Evolutionary conservation across 257 asterid genomes (phyloP).

Genomic region (Solanum lignicaule): DNA sequence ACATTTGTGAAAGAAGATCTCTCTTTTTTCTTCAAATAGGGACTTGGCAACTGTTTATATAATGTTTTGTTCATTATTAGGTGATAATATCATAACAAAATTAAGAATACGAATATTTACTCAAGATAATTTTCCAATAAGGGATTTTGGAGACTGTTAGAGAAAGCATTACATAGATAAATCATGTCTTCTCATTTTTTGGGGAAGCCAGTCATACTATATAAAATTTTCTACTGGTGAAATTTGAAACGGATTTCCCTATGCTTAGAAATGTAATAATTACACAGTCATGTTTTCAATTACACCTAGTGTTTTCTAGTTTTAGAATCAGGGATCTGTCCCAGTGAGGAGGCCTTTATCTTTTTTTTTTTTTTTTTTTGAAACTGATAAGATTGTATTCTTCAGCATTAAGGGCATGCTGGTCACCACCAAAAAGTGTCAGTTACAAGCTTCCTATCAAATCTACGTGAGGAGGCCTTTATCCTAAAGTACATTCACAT

Average conservation of each 20-base stretch:
- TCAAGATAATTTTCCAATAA: background rate
- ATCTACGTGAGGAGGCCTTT: background rate
- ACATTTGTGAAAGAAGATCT: background rate
- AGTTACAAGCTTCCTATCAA: too few relatives aligned
- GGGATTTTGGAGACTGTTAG: background rate
- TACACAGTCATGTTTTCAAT: background rate
- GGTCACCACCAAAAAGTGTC: too few relatives aligned
- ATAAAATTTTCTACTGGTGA: background rate
- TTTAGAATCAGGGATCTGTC: background rate
- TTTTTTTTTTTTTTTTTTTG: too few relatives aligned
- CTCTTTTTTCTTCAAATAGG: background rate
- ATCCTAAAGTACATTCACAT: background rate
- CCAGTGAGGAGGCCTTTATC: background rate
- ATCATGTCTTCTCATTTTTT: background rate
- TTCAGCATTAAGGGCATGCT: too few relatives aligned
- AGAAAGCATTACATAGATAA: background rate
- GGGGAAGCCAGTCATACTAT: background rate
- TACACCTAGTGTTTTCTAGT: background rate
- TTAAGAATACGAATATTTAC: background rate
- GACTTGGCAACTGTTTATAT: background rate
- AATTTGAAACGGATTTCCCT: background rate
- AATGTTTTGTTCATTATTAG: background rate
- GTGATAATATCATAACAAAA: background rate
- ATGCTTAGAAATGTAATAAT: background rate
- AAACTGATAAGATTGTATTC: too few relatives aligned